phyloP scores from a whole-genome alignment of 768 basidiomycete species.

The Leucosporidium yakuticum region DNA sequence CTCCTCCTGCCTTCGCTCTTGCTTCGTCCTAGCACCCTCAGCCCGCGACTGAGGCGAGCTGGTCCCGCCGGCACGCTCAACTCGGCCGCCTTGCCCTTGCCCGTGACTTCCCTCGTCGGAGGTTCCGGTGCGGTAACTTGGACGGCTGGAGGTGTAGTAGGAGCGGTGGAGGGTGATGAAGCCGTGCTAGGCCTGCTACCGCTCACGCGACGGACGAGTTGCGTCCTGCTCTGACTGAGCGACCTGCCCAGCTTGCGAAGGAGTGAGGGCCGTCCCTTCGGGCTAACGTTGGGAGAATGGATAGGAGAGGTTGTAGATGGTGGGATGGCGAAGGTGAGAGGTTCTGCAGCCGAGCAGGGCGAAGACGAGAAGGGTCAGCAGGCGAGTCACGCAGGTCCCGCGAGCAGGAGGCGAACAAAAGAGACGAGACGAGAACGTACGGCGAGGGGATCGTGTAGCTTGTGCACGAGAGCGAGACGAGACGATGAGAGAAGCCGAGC shows the following conservation, averaged over 20 bases:
- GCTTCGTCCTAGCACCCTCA: conserved; percentile 11
- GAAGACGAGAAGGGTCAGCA: neutral
- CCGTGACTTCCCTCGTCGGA: neutral
- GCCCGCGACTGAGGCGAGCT: conserved; percentile 1
- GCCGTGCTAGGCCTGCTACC: neutral
- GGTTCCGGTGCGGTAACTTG: neutral
- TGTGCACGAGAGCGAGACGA: too few relatives aligned
- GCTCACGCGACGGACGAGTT: conserved; percentile 16
- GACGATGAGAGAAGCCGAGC: too few relatives aligned
- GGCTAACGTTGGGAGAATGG: conserved; percentile 3
- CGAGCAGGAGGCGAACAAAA: neutral
- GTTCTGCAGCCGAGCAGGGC: neutral
- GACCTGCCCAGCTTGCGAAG: conserved; percentile 9
- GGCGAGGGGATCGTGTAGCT: too few relatives aligned
- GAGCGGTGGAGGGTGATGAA: neutral
- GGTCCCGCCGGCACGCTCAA: neutral
- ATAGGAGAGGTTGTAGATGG: neutral
- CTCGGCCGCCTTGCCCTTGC: neutral
- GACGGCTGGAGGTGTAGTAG: conserved; percentile 3
- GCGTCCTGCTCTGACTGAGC: neutral
- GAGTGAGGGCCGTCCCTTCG: neutral
- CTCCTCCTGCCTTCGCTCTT: conserved; percentile 6
- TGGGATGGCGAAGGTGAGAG: conserved; percentile 12
- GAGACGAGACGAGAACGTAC: too few relatives aligned
- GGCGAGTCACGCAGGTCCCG: neutral